phyloP scores from a whole-genome alignment of 2,329 filamentous ascomycete species.

The Hawksworthiomyces lignivorus region DNA sequence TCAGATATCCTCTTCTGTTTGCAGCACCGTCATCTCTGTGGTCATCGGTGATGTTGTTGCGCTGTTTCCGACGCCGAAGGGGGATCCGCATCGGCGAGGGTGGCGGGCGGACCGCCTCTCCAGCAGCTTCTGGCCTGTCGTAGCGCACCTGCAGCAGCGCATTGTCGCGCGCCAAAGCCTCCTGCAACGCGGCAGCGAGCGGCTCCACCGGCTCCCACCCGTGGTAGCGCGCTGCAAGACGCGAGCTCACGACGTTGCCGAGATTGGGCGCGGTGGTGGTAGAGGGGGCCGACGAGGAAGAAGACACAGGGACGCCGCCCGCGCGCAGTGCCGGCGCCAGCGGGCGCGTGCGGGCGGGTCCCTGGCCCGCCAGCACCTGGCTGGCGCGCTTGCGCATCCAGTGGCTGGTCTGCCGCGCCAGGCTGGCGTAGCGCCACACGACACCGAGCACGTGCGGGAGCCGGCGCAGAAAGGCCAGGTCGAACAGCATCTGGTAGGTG shows the following conservation, averaged over 20 bases:
- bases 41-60: no score
- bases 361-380: constrained; percentile 5
- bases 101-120: not conserved
- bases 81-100: constrained; percentile 9
- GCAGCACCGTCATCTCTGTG: no score
- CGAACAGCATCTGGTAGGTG: constrained; percentile 32
- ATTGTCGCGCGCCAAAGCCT: constrained; percentile 13
- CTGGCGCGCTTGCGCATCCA: constrained; percentile 21
- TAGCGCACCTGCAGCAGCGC: constrained; percentile 5
- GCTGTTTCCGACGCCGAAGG: constrained; percentile 7
- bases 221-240: constrained; percentile 9
- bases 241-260: constrained; percentile 1
- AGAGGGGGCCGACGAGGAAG: not conserved
- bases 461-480: constrained; percentile 25
- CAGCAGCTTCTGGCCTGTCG: not conserved
- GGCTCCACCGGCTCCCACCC: constrained; percentile 12
- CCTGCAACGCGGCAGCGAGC: constrained; percentile 9
- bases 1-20: no score
- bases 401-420: constrained; percentile 18
- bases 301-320: not conserved
- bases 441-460: constrained; percentile 24
- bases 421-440: constrained; percentile 26
- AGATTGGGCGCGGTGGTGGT: not conserved
- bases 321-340: not conserved
- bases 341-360: not conserved